Base-by-base conservation (phyloP, 83 land plant species). In the Thuja plicata region DNA sequence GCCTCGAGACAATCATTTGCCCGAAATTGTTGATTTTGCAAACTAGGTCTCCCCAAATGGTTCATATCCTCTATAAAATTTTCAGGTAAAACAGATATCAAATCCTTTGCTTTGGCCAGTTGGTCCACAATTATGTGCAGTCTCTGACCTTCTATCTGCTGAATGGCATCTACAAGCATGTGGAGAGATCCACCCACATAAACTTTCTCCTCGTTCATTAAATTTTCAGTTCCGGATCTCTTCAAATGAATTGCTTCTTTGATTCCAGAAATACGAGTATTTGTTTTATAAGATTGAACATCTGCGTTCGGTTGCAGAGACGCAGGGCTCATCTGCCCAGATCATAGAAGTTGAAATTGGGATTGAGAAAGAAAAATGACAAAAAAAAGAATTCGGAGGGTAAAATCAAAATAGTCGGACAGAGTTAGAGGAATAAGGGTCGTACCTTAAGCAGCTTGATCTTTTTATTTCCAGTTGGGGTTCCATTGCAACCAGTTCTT, bases 91-190 rank as follows among this genome's bases (percentile, higher is more conserved):
- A 38, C 40, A 37, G 24, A 7, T 19, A 40, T 17, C 45, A 79
- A 80, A 41, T 74, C 50, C 50, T 80, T 80, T 43, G 1, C 38
- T 10, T 41, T 50, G 38, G 6, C n/a, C n/a, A 41, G 27, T 17
- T 41, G 50, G 8, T 9, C 84, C 38, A 41, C 21, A 21, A 3
- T 21, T 41, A 4, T 41, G 27, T 41, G 84, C 6, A 21, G 10
- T 8, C 38, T 43, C 46, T 40, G 84, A 41, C 10, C 43, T 80
- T 80, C 84, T 80, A 80, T 21, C n/a, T 43, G 43, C n/a, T 41
- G 50, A 80, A 80, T 41, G 27, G 50, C 84, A 41, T 80, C 84
- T 12, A 80, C 48, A 8, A 80, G 84, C 84, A 80, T 40, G n/a
- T 80, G 19, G 30, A 80, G 84, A 7, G 45, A 80, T 80, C 84